Evolutionary conservation across 352 stramenopile species (phyloP), one percentile per base, ranked within the genome.

Genomic region (Globisporangium solare): DNA sequence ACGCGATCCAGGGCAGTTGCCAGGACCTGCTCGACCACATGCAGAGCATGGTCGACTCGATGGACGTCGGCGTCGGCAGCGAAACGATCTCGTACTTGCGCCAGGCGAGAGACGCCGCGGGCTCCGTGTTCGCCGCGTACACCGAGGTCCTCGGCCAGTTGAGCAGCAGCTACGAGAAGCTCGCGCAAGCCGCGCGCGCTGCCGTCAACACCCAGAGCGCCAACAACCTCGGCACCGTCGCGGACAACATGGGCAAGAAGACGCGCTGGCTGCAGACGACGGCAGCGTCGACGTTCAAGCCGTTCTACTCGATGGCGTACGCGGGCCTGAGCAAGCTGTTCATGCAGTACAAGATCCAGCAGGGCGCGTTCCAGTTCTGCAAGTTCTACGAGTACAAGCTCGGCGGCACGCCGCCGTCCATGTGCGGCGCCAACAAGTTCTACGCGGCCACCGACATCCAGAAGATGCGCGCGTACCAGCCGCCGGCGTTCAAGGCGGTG

Each of bases 311-410:
- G 21, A 54, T 64, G 43, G 43, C 45, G 37, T 60, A 59, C 24
- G 51, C 51, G 17, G 46, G 51, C 0, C 39, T 64, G 31, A 64
- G 45, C 45, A 50, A 47, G 4, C 46, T 64, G 20, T 58, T 64
- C 35, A 58, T 64, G 51, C 35, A 64, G 51, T 64, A 64, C 37
- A 17, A 21, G 20, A 51, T 64, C 22, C 58, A 64, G n/a, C 39
- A 64, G 12, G 58, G 43, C 2, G 58, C 58, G n/a, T 54, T 56
- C 51, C n/a, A 64, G 32, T 64, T 64, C 40, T 64, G 58, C 58
- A 64, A 59, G 22, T 64, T 52, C 37, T 52, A 64, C 58, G 35
- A 59, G 51, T 64, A 64, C 45, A 59, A 59, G 24, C 21, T 56
- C n/a, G 58, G 58, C 17, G 58, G 58, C 18, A 39, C 37, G 1